These are phyloP conservation scores for Lentinula sp. DNA, from an alignment of 768 basidiomycete genomes.

Conservation along the genomic window DNA sequence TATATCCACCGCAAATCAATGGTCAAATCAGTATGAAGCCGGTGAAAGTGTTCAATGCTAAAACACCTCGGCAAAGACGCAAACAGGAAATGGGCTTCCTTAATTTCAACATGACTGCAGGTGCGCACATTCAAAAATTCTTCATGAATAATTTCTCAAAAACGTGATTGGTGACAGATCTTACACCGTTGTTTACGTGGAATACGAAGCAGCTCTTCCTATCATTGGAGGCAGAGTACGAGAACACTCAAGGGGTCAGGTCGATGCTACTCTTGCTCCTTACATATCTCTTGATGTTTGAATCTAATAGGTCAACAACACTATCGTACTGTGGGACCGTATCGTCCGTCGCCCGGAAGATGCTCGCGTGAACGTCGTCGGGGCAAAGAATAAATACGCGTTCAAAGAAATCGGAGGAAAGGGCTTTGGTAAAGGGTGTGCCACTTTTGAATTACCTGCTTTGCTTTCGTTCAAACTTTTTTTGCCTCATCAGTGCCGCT, in stretches of 20 bases:
- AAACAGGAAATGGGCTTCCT: slow-evolving; percentile 53
- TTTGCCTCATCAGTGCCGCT: not conserved
- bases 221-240: slow-evolving; percentile 82
- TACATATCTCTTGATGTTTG: not conserved
- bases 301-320: slow-evolving; percentile 53
- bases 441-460: not conserved
- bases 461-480: not conserved
- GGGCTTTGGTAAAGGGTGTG: slow-evolving; percentile 55
- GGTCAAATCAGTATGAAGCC: slow-evolving; percentile 15
- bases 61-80: slow-evolving; percentile 31
- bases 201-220: slow-evolving; percentile 95
- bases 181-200: slow-evolving; percentile 85
- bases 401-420: slow-evolving; percentile 69
- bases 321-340: slow-evolving; percentile 88
- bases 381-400: slow-evolving; percentile 76
- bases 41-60: slow-evolving; percentile 23
- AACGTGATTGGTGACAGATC: slow-evolving; percentile 43
- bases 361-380: slow-evolving; percentile 58
- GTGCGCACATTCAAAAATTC: slow-evolving; percentile 19
- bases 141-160: not conserved
- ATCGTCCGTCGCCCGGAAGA: slow-evolving; percentile 77
- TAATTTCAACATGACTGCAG: slow-evolving; percentile 52
- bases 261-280: not conserved
- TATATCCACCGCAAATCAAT: slow-evolving; percentile 40
- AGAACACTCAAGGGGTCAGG: slow-evolving; percentile 65